phyloP scores from a whole-genome alignment of 164 flowering plant genomes.

The Dillenia suffruticosa region DNA sequence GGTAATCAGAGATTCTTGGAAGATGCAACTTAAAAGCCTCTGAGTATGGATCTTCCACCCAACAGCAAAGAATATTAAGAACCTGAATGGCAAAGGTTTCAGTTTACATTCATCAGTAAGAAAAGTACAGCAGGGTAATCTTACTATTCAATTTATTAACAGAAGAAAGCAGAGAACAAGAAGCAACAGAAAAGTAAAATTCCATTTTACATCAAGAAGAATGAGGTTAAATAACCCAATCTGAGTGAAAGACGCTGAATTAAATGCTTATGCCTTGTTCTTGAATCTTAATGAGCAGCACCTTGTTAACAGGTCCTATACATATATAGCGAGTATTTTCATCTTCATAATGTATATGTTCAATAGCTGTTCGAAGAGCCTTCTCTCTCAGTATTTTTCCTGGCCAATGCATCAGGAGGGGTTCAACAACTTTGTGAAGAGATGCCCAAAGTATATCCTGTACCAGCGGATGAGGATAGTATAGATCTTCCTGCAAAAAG shows the following conservation, averaged over 20 bases:
- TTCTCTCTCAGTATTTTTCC: slow-evolving; percentile 51
- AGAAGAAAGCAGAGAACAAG: too few species aligned
- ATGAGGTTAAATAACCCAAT: too few species aligned
- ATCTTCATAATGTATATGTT: slow-evolving; percentile 80
- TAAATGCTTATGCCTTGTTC: too few species aligned
- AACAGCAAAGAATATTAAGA: slow-evolving; percentile 76
- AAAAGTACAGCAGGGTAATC: background rate
- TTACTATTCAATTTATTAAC: too few species aligned
- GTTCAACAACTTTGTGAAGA: slow-evolving; percentile 52
- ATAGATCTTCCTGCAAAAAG: slow-evolving; percentile 57
- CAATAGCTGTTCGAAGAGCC: slow-evolving; percentile 43
- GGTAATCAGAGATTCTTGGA: slow-evolving; percentile 63
- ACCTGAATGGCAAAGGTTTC: slow-evolving; percentile 29
- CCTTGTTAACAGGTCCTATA: slow-evolving; percentile 83
- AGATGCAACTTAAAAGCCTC: slow-evolving; percentile 73
- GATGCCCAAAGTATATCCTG: slow-evolving; percentile 68
- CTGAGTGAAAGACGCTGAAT: too few species aligned
- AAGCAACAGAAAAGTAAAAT: too few species aligned
- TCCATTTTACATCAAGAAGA: too few species aligned
- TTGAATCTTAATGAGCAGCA: slow-evolving; percentile 5
- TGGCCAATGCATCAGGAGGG: slow-evolving; percentile 55
- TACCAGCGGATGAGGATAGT: slow-evolving; percentile 65
- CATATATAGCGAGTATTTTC: slow-evolving; percentile 69
- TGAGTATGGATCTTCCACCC: slow-evolving; percentile 76
- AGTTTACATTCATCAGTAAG: slow-evolving; percentile 1